phyloP scores from a whole-genome alignment of 2,329 filamentous ascomycete genomes.

The Exophiala dermatitidis region DNA sequence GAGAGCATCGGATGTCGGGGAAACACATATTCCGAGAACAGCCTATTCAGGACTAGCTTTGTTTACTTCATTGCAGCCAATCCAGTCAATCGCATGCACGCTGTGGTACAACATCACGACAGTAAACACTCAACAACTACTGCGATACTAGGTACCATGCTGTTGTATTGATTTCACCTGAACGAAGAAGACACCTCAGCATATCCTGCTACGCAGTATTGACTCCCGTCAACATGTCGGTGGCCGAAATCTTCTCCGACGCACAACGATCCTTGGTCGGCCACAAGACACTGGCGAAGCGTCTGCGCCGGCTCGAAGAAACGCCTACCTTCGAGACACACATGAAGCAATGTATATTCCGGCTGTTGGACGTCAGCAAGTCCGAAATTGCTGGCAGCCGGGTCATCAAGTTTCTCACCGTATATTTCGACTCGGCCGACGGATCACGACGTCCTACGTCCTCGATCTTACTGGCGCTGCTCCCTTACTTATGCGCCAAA shows the following conservation, averaged over 20 bases:
- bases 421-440: conserved; percentile 81
- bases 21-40: neutral
- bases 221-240: conserved; percentile 15
- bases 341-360: conserved; percentile 71
- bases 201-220: neutral
- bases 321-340: conserved; percentile 73
- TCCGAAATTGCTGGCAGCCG: conserved; percentile 82
- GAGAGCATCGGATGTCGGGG: neutral
- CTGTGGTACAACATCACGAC: neutral
- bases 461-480: conserved; percentile 55
- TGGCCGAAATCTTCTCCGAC: conserved; percentile 52
- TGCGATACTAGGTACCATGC: neutral
- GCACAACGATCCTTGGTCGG: conserved; percentile 85
- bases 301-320: conserved; percentile 74
- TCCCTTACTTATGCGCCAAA: conserved; percentile 74
- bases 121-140: neutral
- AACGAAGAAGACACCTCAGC: neutral
- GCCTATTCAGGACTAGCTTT: neutral
- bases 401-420: conserved; percentile 75
- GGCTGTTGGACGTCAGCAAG: conserved; percentile 83
- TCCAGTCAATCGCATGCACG: neutral
- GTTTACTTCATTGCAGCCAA: neutral
- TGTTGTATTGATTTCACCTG: neutral
- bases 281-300: conserved; percentile 82
- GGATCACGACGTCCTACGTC: conserved; percentile 69